Evolutionary conservation across 371 early-diverging fungal species (phyloP), one percentile per base, ranked within the genome.

Genomic region (Lichtheimia hyalospora): DNA sequence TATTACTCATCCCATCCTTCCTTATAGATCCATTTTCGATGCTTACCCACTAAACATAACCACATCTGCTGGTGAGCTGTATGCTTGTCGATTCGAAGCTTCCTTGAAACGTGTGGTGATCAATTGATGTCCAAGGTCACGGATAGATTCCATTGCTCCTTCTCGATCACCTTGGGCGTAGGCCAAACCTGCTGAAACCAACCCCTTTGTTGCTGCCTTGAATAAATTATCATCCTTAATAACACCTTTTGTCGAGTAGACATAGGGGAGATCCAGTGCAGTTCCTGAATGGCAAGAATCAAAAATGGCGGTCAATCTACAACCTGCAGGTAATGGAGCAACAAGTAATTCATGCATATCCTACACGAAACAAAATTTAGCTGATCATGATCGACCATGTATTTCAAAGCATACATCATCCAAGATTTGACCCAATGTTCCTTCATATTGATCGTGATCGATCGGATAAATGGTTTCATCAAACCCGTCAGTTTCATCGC

Each of bases 401-500:
- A n/a, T n/a, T n/a, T n/a, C n/a, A n/a, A n/a, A n/a, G n/a, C 61
- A 58, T 72, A 73, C 86, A 75, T 97, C 96, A 72, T 98, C 98
- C 28, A 84, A 66, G 50, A 98, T 91, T 66, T 88, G 81, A 4
- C 97, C 97, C 14, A 84, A 84, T 1, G 57, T 60, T 3, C 78
- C 77, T 49, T 64, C 68, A 49, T 59, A 78, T 3, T 57, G 23
- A 44, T 74, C 57, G 71, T 89, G 92, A 73, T 98, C 98, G 7
- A 94, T 73, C 6, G 98, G 98, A 42, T 89, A 76, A 41, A 79
- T 74, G 0, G 77, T 79, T 48, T 79, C 79, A 59, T 79, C 79
- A 34, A 52, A 79, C 12, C 93, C 93, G 67, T 95, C 96, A 43
- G 85, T 82, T 62, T 96, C 96, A 68, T 96, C 96, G 16, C 92